Conservation (phyloP, 345 rosid genomes). For the Balakata baccata region DNA sequence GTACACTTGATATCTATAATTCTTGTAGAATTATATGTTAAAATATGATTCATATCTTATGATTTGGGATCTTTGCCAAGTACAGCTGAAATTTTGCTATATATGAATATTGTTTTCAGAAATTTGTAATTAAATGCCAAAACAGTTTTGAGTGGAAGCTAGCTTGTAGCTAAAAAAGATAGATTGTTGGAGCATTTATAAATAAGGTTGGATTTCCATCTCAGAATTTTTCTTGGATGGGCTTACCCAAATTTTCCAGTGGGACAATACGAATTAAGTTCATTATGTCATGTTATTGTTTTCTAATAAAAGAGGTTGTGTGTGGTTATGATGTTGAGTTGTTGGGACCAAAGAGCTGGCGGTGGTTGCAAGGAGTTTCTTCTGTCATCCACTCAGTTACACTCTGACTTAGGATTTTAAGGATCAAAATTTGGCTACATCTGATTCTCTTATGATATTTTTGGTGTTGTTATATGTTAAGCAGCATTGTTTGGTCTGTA, state of each 20-base stretch:
- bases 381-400: neutral
- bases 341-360: neutral
- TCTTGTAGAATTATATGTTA: neutral
- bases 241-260: neutral
- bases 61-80: neutral
- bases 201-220: neutral
- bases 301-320: too few species aligned
- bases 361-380: neutral
- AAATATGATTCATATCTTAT: neutral
- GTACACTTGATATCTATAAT: conserved; percentile 2
- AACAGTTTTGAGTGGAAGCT: neutral
- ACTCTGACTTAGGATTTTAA: neutral
- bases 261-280: neutral
- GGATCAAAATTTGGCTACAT: neutral
- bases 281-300: neutral
- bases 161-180: neutral
- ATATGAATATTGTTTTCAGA: conserved; percentile 30
- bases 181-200: neutral
- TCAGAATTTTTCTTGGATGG: neutral
- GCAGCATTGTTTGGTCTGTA: neutral
- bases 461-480: neutral
- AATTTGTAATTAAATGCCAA: neutral
- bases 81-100: neutral
- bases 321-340: neutral
- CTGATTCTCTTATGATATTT: neutral